A percentile compares a stretch with the other conserved stretches of the same genome.
phyloP scores from a whole-genome alignment of 345 rosid species.

The Aquilaria malaccensis region DNA sequence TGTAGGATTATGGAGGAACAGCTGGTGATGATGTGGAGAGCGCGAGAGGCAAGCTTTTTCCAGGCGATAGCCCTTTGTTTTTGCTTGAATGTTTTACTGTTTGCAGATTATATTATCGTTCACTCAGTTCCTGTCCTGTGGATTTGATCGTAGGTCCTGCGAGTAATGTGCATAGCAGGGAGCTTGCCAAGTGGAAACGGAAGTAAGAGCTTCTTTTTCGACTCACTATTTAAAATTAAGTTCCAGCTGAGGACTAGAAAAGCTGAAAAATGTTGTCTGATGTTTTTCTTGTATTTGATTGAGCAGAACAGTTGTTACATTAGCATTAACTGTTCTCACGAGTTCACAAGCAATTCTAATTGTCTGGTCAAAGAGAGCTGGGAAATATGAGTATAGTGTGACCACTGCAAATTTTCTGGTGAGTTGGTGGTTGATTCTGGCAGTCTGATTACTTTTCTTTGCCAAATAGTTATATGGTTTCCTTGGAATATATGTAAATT shows the following conservation, averaged over 20 bases:
- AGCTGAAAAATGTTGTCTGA: neutral
- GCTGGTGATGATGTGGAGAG: constrained; percentile 33
- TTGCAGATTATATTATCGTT: neutral
- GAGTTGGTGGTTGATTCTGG: constrained; percentile 13
- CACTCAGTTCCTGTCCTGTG: constrained; percentile 8
- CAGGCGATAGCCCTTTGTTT: constrained; percentile 16
- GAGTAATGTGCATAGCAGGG: constrained; percentile 31
- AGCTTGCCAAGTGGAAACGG: constrained; percentile 64
- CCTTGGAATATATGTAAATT: neutral
- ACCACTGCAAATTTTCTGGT: constrained; percentile 96
- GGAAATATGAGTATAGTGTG: constrained; percentile 92
- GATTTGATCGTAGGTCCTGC: constrained; percentile 27
- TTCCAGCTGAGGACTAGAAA: neutral
- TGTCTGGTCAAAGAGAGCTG: constrained; percentile 99
- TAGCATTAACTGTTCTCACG: constrained; percentile 78
- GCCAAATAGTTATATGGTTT: constrained; percentile 2
- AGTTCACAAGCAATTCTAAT: constrained; percentile 97
- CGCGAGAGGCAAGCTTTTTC: constrained; percentile 25
- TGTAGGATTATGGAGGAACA: constrained; percentile 33
- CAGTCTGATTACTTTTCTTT: neutral
- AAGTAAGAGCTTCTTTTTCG: constrained; percentile 34
- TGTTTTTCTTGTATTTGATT: constrained; percentile 5
- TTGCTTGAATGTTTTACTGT: neutral
- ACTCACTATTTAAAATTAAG: neutral
- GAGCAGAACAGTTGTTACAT: constrained; percentile 64